Base-by-base conservation (phyloP, 352 stramenopile species). In the Phytophthora sojae region DNA sequence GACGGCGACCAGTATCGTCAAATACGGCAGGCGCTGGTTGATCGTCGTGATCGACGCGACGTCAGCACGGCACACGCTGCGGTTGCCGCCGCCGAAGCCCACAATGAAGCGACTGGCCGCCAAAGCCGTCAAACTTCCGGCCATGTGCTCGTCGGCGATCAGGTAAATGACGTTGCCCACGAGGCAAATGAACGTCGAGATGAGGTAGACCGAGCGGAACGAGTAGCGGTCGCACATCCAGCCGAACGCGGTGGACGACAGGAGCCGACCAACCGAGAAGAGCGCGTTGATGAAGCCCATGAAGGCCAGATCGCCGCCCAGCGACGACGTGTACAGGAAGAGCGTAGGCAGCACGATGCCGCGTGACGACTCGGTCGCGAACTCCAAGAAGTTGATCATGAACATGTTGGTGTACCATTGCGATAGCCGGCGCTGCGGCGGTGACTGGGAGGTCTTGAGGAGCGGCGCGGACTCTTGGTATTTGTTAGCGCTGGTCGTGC, bases 221-320 rank as follows among this genome's bases (percentile, higher is more conserved):
- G 86, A 85, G 72, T 91, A 92, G 45, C 75, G 81, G 57, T 94
- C 86, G 73, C 86, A 92, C 80, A 94, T 90, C 86, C 86, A 94
- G 56, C 86, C 86, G 57, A 94, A 94, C 12, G 81, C 73, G 0
- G 77, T 91, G 29, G 84, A 92, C 42, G 86, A 94, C 54, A 94
- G 88, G 57, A 94, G 74, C 0, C 86, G 79, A 0, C 86, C 86
- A 0, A 94, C 66, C 4, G 82, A 91, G 69, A 94, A 94, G 32
- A 92, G 78, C 19, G 84, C 88, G 37, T 83, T 94, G 52, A 94
- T 71, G 50, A 94, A 29, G 0, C 85, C 86, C 86, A 94, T 94
- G 73, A 89, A 90, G 51, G 82, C 83, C 19, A 93, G 69, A 21
- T 89, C 75, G 19, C 86, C 86, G 45, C 86, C 86, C 19, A 94